Base-by-base conservation (phyloP, 441 rosid species). In the Gossypium armourianum region DNA sequence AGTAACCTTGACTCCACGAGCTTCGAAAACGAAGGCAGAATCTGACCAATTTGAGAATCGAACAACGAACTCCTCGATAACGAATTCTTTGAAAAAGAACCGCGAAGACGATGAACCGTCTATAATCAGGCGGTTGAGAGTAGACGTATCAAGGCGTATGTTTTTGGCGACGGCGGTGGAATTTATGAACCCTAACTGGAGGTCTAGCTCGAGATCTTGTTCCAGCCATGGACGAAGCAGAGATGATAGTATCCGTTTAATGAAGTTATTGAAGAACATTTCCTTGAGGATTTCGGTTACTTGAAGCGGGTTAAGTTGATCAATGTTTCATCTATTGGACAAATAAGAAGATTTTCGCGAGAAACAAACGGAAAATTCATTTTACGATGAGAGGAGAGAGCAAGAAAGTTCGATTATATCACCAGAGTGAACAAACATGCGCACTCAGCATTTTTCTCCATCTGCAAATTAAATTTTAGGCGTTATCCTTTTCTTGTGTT, bases 31-130 rank as follows among this genome's bases (percentile, higher is more conserved):
- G 76, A 88, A 74, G 4, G 97, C 91, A 54, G 85, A 79, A 62
- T 70, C 79, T n/a, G 95, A 88, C 98, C 98, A 93, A 24, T 76
- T 79, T 64, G 97, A 83, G 79, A 90, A 87, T 15, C 80, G 86
- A 52, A 91, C 8, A 8, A 16, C 74, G 69, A 93, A 23, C 63
- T 83, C 74, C 43, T 88, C 91, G 62, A 91, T 73, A 15, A 75
- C 79, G 9, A 86, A 74, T 72, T 81, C 88, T 79, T 83, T 74
- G 74, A 90, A 79, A 15, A 66, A 63, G 55, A 84, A 80, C 50
- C 56, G 71, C 32, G 81, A 62, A 43, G 87, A 80, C 45, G 86
- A 76, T 50, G 70, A 66, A 40, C 74, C 87, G 43, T 76, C 82
- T 47, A 84, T 57, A 19, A 87, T 80, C 52, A 59, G 77, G 45